A percentile compares a stretch with the other conserved stretches of the same genome.
These are phyloP conservation scores for Syncephalastrum racemosum DNA, from an alignment of 371 early-diverging fungal genomes.

Conservation along the genomic window DNA sequence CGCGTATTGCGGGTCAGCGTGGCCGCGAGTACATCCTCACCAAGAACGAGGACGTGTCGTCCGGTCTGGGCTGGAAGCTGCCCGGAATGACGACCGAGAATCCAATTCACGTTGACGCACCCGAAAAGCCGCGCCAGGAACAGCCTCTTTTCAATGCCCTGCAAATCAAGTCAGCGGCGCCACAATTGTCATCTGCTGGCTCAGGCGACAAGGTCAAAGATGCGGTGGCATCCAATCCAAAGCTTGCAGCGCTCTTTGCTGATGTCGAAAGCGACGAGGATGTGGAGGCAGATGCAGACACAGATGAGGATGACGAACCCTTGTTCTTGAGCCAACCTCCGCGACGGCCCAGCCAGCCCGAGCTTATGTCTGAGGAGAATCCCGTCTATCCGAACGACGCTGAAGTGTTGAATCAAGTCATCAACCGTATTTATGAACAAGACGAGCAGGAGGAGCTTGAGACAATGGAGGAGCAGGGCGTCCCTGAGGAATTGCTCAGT, in stretches of 20 bases:
- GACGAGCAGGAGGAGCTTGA: conserved; percentile 3
- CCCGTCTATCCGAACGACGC: neutral
- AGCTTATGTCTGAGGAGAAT: neutral
- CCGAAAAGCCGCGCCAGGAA: neutral
- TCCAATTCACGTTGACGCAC: neutral
- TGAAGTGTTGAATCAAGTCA: conserved; percentile 34
- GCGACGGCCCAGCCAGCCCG: conserved; percentile 1
- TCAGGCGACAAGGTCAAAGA: conserved; percentile 29
- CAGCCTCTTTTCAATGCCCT: neutral
- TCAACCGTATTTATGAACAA: conserved; percentile 50
- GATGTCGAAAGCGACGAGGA: conserved; percentile 21
- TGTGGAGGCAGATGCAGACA: conserved; percentile 13
- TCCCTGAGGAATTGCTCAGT: neutral
- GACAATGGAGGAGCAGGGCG: neutral
- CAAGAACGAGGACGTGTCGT: conserved; percentile 71
- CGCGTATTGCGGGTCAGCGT: conserved; percentile 81
- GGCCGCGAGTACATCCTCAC: conserved; percentile 79
- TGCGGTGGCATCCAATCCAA: conserved; percentile 34
- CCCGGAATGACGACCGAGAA: conserved; percentile 25
- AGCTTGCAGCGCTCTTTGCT: conserved; percentile 28
- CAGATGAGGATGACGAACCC: conserved; percentile 37
- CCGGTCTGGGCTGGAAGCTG: conserved; percentile 73
- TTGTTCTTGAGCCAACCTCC: conserved; percentile 16
- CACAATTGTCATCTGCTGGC: neutral
- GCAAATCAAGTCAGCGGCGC: neutral